Percentiles rank a stretch among this genome's conserved stretches.
phyloP scores from a whole-genome alignment of 305 asterid species.

The Petunia hybrid region DNA sequence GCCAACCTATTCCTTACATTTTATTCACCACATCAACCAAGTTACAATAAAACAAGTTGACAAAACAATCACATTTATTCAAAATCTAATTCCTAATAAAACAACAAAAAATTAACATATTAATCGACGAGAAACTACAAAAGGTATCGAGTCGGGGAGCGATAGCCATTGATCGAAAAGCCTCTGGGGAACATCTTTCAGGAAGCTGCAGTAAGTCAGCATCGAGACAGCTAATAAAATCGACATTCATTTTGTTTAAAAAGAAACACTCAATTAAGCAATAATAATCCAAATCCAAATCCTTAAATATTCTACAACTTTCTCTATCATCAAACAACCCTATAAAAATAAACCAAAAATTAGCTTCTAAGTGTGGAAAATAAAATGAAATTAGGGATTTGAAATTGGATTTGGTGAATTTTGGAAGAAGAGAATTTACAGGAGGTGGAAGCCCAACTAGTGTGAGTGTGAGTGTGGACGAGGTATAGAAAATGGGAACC shows the following conservation, averaged over 20 bases:
- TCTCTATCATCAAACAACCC: constrained; percentile 25
- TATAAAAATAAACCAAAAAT: not conserved
- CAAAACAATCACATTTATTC: not conserved
- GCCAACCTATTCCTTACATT: too few species aligned
- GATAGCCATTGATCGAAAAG: constrained; percentile 97
- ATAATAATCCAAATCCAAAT: constrained; percentile 35
- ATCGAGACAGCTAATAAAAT: constrained; percentile 80
- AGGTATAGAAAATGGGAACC: too few species aligned
- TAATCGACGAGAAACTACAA: constrained; percentile 54
- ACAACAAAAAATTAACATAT: not conserved
- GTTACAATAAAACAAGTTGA: not conserved
- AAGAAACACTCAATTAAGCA: constrained; percentile 11
- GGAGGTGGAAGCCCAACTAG: too few species aligned
- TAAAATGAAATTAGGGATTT: too few species aligned
- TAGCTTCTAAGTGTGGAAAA: too few species aligned
- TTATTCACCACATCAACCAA: not conserved
- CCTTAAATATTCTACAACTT: constrained; percentile 27
- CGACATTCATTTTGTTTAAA: constrained; percentile 75
- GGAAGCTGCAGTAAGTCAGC: constrained; percentile 87
- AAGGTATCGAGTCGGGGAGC: constrained; percentile 69
- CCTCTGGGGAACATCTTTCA: constrained; percentile 78
- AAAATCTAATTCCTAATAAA: constrained; percentile 6
- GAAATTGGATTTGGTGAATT: too few species aligned
- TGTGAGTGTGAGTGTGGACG: too few species aligned
- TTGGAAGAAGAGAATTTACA: too few species aligned